These are phyloP conservation scores for Tetrapisispora pingtungensis DNA, from an alignment of 805 yeast genomes.

Conservation along the genomic window DNA sequence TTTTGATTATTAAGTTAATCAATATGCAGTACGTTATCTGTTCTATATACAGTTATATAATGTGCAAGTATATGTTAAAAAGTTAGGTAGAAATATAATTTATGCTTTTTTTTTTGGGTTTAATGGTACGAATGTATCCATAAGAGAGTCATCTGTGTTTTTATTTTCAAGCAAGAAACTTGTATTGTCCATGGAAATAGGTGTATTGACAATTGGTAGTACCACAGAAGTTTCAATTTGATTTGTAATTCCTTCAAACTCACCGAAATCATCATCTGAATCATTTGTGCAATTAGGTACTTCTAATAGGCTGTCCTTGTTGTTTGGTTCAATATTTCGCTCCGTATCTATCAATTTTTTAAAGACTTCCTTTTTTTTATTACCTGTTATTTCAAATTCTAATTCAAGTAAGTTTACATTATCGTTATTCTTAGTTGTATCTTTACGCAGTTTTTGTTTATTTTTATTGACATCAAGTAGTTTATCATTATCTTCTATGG, in stretches of 20 bases:
- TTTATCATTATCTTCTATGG: neutral
- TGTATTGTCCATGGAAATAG: no score
- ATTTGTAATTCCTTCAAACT: conserved; percentile 10
- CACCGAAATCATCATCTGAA: conserved; percentile 21
- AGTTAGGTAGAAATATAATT: neutral
- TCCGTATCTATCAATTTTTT: neutral
- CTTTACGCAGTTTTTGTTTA: no score
- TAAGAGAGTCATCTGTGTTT: neutral
- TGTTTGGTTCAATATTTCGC: neutral
- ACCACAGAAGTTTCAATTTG: neutral
- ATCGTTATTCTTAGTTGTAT: no score
- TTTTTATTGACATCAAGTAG: no score
- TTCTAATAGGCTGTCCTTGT: neutral
- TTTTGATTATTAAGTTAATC: no score
- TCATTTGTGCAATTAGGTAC: neutral
- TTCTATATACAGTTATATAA: no score
- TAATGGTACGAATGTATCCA: conserved; percentile 22
- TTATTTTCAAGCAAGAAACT: neutral
- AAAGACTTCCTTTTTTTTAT: neutral
- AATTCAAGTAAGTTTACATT: neutral
- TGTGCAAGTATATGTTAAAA: no score
- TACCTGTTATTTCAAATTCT: neutral
- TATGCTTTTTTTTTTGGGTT: conserved; percentile 17
- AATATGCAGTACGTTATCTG: neutral
- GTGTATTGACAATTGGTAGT: no score